These are phyloP conservation scores for Aureobasidium sp. DNA, from an alignment of 2,329 filamentous ascomycete species.

Conservation along the genomic window DNA sequence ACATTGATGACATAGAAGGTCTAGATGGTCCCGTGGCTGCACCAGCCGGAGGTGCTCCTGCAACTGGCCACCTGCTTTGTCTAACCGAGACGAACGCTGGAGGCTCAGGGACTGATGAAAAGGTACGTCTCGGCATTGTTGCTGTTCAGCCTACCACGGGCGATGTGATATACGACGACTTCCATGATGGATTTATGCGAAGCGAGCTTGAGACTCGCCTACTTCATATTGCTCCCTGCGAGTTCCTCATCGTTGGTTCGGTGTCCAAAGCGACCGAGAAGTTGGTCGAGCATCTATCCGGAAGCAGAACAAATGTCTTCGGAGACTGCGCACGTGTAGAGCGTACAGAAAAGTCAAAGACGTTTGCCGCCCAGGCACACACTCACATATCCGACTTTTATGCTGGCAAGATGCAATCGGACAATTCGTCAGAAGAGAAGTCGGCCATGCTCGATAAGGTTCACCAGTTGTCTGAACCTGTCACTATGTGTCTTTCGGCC, in stretches of 20 bases:
- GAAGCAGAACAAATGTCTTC: slow-evolving; percentile 82
- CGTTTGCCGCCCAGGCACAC: slow-evolving; percentile 73
- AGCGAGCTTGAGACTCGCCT: slow-evolving; percentile 93
- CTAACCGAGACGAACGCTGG: slow-evolving; percentile 80
- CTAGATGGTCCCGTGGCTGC: slow-evolving; percentile 51
- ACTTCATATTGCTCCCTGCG: slow-evolving; percentile 89
- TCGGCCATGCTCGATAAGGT: slow-evolving; percentile 74
- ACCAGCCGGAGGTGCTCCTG: slow-evolving; percentile 47
- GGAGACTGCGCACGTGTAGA: slow-evolving; percentile 86
- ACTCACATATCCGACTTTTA: slow-evolving; percentile 92
- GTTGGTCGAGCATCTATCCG: slow-evolving; percentile 79
- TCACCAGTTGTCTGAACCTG: slow-evolving; percentile 71
- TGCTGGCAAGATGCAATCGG: slow-evolving; percentile 67
- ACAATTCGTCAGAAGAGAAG: slow-evolving; percentile 28
- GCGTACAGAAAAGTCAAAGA: slow-evolving; percentile 64
- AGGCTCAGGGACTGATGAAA: slow-evolving; percentile 79
- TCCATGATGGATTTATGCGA: slow-evolving; percentile 96
- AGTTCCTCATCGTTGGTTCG: slow-evolving; percentile 86
- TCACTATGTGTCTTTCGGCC: slow-evolving; percentile 85
- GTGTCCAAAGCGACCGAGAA: slow-evolving; percentile 89
- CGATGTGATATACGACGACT: slow-evolving; percentile 91
- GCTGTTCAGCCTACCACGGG: slow-evolving; percentile 94
- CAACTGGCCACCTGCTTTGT: slow-evolving; percentile 87
- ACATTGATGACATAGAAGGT: slow-evolving; percentile 86
- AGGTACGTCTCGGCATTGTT: slow-evolving; percentile 81